Evolutionary conservation across 2,329 filamentous ascomycete genomes (phyloP).

Genomic region (Didymella exigua): DNA sequence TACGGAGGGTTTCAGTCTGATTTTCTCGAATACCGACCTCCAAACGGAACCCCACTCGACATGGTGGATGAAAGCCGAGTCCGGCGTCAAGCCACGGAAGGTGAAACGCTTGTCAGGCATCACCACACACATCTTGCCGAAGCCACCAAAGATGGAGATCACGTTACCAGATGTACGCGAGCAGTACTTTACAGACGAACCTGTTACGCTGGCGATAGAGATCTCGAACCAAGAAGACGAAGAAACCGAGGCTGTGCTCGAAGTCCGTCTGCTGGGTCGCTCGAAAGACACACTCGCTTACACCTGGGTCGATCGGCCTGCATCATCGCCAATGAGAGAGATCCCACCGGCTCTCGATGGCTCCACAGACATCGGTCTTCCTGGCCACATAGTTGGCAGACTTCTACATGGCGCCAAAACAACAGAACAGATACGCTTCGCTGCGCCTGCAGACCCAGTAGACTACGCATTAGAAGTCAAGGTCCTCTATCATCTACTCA

Average conservation of each 20-base stretch:
- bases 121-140: constrained; percentile 75
- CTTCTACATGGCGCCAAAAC: constrained; percentile 40
- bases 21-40: constrained; percentile 63
- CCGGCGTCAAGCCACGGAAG: constrained; percentile 34
- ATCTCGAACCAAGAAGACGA: constrained; percentile 84
- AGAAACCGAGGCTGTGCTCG: constrained; percentile 72
- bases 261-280: constrained; percentile 69
- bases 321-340: constrained; percentile 40
- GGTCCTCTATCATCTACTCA: constrained; percentile 76
- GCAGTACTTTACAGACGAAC: constrained; percentile 86
- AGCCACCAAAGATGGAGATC: constrained; percentile 90
- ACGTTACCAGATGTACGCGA: constrained; percentile 64
- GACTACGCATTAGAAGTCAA: constrained; percentile 73
- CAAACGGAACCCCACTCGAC: constrained; percentile 28
- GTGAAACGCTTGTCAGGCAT: constrained; percentile 49
- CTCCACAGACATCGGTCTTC: constrained; percentile 38
- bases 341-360: constrained; percentile 30
- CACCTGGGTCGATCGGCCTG: constrained; percentile 53
- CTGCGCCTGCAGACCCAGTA: constrained; percentile 52
- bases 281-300: constrained; percentile 54
- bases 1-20: constrained; percentile 69
- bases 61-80: constrained; percentile 44
- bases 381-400: constrained; percentile 46
- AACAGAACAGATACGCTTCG: constrained; percentile 47
- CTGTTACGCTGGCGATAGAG: constrained; percentile 69